These are phyloP conservation scores for Isatis lusitanica DNA, from an alignment of 441 rosid genomes.

Conservation along the genomic window DNA sequence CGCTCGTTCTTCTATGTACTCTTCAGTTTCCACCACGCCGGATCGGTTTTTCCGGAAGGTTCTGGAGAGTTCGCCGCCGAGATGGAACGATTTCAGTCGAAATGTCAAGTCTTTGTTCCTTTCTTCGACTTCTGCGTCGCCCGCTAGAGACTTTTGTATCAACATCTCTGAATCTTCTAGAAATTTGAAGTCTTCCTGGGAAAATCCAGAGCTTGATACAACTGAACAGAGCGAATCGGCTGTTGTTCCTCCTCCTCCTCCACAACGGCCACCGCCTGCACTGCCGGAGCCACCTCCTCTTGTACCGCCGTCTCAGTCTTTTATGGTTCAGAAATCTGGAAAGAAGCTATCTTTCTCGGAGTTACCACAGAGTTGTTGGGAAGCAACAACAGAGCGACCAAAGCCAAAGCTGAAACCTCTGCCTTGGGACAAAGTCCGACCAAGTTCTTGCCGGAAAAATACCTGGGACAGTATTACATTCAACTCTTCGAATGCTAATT, in stretches of 20 bases:
- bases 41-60: conserved; percentile 42
- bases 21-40: conserved; percentile 42
- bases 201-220: conserved; percentile 36
- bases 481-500: conserved; percentile 60
- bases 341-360: conserved; percentile 54
- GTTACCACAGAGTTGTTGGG: conserved; percentile 50
- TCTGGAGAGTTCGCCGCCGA: conserved; percentile 42
- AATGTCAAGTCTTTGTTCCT: conserved; percentile 41
- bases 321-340: conserved; percentile 56
- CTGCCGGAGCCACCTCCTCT: conserved; percentile 65
- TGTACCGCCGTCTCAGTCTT: conserved; percentile 81
- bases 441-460: conserved; percentile 87
- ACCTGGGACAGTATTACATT: conserved; percentile 91
- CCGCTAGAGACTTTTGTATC: conserved; percentile 32
- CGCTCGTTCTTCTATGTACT: conserved; percentile 41
- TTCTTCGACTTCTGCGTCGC: conserved; percentile 44
- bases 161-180: conserved; percentile 37
- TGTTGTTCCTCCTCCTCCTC: conserved; percentile 44
- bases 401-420: conserved; percentile 86
- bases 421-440: conserved; percentile 96
- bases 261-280: conserved; percentile 45
- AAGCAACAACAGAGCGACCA: conserved; percentile 47
- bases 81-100: conserved; percentile 40
- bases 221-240: conserved; percentile 35
- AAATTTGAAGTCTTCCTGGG: conserved; percentile 34